phyloP scores from a whole-genome alignment of 1,284 basidiomycete species.

The Cutaneotrichosporon daszewskae region DNA sequence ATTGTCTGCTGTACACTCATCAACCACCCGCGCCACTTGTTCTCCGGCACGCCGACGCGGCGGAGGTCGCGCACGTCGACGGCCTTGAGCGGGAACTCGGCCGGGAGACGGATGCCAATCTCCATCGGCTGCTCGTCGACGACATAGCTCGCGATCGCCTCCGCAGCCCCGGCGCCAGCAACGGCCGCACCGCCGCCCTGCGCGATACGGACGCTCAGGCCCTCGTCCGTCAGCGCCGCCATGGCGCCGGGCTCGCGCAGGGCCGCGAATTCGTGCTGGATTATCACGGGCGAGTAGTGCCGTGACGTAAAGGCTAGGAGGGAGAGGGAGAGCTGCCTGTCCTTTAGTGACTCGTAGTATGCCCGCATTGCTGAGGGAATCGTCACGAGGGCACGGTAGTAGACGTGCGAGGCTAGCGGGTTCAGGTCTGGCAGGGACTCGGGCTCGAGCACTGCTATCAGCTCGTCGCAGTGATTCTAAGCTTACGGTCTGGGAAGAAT shows the following conservation, averaged over 20 bases:
- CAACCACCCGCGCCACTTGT: constrained; percentile 89
- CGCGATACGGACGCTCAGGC: constrained; percentile 70
- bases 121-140: constrained; percentile 95
- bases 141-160: constrained; percentile 58
- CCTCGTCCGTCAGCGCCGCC: constrained; percentile 70
- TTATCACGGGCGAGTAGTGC: constrained; percentile 87
- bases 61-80: constrained; percentile 84
- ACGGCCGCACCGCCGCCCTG: constrained; percentile 65
- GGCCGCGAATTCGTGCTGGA: constrained; percentile 71
- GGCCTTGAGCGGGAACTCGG: constrained; percentile 82
- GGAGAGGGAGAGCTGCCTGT: constrained; percentile 72
- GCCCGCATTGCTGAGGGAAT: constrained; percentile 75
- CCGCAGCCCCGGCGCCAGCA: constrained; percentile 50
- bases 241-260: constrained; percentile 62
- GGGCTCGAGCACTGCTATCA: constrained; percentile 60
- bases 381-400: constrained; percentile 73
- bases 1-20: constrained; percentile 88
- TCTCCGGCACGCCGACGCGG: constrained; percentile 82
- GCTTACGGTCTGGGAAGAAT: constrained; percentile 62
- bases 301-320: constrained; percentile 73
- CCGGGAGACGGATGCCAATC: constrained; percentile 77
- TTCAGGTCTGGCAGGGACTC: constrained; percentile 53
- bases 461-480: too few species aligned
- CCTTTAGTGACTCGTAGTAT: constrained; percentile 84
- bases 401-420: constrained; percentile 79